These are phyloP conservation scores for Nigrospora oryzae DNA, from an alignment of 2,329 filamentous ascomycete species.

Conservation along the genomic window DNA sequence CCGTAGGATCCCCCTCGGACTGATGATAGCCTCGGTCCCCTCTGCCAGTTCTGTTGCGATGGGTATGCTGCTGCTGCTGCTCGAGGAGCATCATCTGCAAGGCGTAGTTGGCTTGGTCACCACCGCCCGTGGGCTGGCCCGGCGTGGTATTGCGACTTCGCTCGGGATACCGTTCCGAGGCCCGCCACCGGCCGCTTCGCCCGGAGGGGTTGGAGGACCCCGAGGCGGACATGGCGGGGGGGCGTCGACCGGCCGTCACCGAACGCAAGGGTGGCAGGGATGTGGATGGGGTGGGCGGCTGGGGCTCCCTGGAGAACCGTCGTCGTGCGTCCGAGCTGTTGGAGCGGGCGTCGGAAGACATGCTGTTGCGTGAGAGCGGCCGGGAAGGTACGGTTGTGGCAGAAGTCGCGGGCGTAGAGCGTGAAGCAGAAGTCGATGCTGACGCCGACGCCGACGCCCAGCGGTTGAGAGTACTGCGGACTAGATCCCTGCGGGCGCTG, in stretches of 20 bases:
- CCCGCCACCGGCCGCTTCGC: slow-evolving; percentile 10
- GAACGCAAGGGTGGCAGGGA: slow-evolving; percentile 29
- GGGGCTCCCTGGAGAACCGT: slow-evolving; percentile 26
- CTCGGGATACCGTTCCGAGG: slow-evolving; percentile 9
- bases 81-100: not conserved
- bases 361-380: slow-evolving; percentile 13
- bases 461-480: slow-evolving; percentile 12
- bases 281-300: slow-evolving; percentile 12
- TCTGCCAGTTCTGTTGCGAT: no score
- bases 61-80: no score
- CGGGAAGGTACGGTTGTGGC: not conserved
- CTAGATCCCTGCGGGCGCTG: slow-evolving; percentile 10
- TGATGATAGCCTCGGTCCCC: no score
- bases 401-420: slow-evolving; percentile 4
- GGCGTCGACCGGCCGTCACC: slow-evolving; percentile 17
- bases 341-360: slow-evolving; percentile 24
- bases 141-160: slow-evolving; percentile 1
- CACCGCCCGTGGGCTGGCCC: not conserved
- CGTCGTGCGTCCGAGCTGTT: slow-evolving; percentile 20
- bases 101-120: not conserved
- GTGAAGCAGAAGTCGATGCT: slow-evolving; percentile 2
- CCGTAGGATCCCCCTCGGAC: no score
- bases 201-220: slow-evolving; percentile 6
- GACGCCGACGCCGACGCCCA: slow-evolving; percentile 15
- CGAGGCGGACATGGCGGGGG: slow-evolving; percentile 13